A percentile compares a stretch with the other conserved stretches of the same genome.
Evolutionary conservation across 345 rosid species (phyloP).

Genomic region (Trapa bicornis): DNA sequence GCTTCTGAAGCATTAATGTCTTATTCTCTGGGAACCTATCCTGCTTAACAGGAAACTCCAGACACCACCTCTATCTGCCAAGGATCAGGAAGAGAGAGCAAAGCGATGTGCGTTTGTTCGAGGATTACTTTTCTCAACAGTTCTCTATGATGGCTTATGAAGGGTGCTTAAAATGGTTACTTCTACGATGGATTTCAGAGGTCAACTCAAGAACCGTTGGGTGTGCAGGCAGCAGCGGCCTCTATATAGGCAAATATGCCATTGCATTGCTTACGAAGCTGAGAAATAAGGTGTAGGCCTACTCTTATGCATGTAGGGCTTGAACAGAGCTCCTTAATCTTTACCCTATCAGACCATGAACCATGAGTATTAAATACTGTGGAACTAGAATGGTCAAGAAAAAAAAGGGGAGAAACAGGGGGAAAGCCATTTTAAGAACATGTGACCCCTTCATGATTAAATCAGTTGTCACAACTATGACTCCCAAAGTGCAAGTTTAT

Average conservation of each 20-base stretch:
- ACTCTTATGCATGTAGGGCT: too few relatives aligned
- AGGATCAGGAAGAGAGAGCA: conserved; percentile 71
- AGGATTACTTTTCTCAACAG: conserved; percentile 57
- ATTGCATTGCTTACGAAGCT: neutral
- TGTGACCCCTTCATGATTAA: too few relatives aligned
- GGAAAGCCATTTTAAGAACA: neutral
- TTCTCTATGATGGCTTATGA: conserved; percentile 44
- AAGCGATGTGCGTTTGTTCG: conserved; percentile 54
- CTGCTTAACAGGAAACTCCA: conserved; percentile 30
- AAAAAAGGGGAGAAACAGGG: neutral
- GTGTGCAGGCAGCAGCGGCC: neutral
- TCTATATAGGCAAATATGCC: neutral
- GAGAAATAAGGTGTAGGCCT: too few relatives aligned
- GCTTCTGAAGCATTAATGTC: neutral
- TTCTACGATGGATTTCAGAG: neutral
- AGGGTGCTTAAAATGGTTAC: neutral
- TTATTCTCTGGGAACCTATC: conserved; percentile 3
- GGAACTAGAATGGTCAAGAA: neutral
- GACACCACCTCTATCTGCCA: conserved; percentile 41
- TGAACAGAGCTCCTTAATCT: neutral
- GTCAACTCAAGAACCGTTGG: neutral
- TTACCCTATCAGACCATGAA: neutral
- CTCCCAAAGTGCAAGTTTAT: too few relatives aligned
- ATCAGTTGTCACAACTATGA: too few relatives aligned
- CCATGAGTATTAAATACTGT: neutral